Evolutionary conservation across 306 rosid species (phyloP).

Genomic region (Vigna nakashimae): DNA sequence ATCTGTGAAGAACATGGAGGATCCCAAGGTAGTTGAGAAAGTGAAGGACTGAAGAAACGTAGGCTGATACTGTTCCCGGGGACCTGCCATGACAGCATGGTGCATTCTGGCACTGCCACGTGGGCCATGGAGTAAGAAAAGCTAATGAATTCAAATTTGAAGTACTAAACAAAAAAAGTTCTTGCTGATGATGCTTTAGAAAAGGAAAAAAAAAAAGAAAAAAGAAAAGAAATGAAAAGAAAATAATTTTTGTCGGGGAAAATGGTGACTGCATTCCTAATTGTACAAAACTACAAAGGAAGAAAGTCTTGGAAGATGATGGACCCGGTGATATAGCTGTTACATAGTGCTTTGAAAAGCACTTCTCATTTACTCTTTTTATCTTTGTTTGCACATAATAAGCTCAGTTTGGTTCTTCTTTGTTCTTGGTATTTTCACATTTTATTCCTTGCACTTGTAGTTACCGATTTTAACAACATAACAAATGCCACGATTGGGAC

Average conservation of each 20-base stretch:
- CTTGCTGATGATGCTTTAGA: constrained; percentile 37
- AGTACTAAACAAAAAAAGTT: constrained; percentile 8
- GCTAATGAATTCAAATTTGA: constrained; percentile 20
- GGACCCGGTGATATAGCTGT: constrained; percentile 12
- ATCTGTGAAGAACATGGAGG: constrained; percentile 49
- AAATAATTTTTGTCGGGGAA: neutral
- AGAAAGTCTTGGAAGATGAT: constrained; percentile 33
- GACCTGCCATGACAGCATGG: constrained; percentile 12
- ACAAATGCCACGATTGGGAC: constrained; percentile 33
- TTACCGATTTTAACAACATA: constrained; percentile 29
- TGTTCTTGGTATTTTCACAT: neutral
- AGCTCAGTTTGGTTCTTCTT: constrained; percentile 41
- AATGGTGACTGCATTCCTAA: constrained; percentile 34
- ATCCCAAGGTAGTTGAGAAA: constrained; percentile 45
- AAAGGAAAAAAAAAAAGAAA: neutral
- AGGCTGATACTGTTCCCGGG: constrained; percentile 21
- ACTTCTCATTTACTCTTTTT: constrained; percentile 24
- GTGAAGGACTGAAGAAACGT: constrained; percentile 44
- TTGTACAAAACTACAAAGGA: constrained; percentile 37
- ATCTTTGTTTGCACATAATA: constrained; percentile 43
- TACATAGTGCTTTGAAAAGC: constrained; percentile 30
- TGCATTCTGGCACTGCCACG: constrained; percentile 15
- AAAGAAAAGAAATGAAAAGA: neutral
- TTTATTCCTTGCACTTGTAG: constrained; percentile 21
- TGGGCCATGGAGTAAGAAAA: constrained; percentile 23